Conservation (phyloP, 1,284 basidiomycete genomes). For the Mycosarcoma maydis region DNA sequence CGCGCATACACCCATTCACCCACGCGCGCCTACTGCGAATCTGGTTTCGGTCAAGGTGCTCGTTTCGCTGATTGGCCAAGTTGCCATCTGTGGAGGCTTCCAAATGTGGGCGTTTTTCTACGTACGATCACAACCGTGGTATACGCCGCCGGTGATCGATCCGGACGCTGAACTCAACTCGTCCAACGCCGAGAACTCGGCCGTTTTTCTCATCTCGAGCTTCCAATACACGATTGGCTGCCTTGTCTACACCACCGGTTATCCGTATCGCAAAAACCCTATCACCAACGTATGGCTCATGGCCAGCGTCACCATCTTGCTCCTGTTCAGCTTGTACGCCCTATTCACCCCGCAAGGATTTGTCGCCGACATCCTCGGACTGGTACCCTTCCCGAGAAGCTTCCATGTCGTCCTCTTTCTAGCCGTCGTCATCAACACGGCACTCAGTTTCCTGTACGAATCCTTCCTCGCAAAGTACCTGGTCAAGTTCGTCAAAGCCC, state of each 20-base stretch:
- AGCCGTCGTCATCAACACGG: slow-evolving; percentile 79
- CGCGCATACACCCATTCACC: slow-evolving; percentile 72
- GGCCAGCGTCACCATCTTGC: slow-evolving; percentile 47
- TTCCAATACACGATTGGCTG: slow-evolving; percentile 99
- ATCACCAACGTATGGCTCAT: slow-evolving; percentile 78
- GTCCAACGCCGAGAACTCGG: slow-evolving; percentile 92
- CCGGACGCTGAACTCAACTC: slow-evolving; percentile 81
- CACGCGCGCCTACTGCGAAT: slow-evolving; percentile 93
- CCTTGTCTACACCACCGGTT: slow-evolving; percentile 95
- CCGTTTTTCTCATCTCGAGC: slow-evolving; percentile 90
- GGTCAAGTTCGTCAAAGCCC: slow-evolving; percentile 41
- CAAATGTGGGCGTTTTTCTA: slow-evolving; percentile 91
- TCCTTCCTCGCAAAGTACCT: slow-evolving; percentile 43
- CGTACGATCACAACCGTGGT: slow-evolving; percentile 86
- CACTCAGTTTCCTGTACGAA: slow-evolving; percentile 81
- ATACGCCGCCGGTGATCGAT: slow-evolving; percentile 73
- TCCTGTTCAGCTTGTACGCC: slow-evolving; percentile 54
- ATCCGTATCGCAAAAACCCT: slow-evolving; percentile 92
- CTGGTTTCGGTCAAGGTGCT: slow-evolving; percentile 96
- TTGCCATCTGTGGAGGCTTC: slow-evolving; percentile 82
- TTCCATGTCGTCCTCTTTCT: slow-evolving; percentile 78
- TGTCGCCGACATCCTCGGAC: slow-evolving; percentile 76
- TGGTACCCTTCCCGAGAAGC: slow-evolving; percentile 78
- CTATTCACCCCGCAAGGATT: slow-evolving; percentile 72
- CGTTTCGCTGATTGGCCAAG: slow-evolving; percentile 91